A percentile compares a stretch with the other conserved stretches of the same genome.
These are phyloP conservation scores for Trametes cingulata DNA, from an alignment of 768 basidiomycete species.

Conservation along the genomic window DNA sequence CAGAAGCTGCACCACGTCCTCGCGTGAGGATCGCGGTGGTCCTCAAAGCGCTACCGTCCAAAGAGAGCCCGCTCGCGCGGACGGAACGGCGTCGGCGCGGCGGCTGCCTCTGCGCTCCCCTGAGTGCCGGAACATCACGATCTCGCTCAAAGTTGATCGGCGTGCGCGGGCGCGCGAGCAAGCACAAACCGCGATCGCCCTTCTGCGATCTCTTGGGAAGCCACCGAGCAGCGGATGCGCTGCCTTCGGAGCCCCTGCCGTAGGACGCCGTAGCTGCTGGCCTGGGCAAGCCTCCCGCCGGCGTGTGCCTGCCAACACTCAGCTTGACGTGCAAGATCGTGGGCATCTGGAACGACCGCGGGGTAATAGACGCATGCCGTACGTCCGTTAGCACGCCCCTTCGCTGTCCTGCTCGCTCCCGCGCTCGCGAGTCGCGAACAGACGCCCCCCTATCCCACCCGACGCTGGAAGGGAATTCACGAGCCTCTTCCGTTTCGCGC, in stretches of 20 bases:
- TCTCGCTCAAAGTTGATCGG: background rate
- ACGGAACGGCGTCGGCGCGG: constrained; percentile 13
- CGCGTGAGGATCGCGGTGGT: too few relatives aligned
- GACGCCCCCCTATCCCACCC: background rate
- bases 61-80: background rate
- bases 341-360: background rate
- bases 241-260: background rate
- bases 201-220: background rate
- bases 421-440: too few relatives aligned
- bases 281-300: background rate
- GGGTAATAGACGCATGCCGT: too few relatives aligned
- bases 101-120: constrained; percentile 7
- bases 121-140: background rate
- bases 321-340: too few relatives aligned
- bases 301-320: background rate
- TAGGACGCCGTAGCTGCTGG: background rate
- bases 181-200: constrained; percentile 1
- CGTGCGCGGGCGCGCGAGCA: background rate
- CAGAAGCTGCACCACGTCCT: too few relatives aligned
- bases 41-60: too few relatives aligned
- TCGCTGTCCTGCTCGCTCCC: too few relatives aligned
- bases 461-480: background rate
- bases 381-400: too few relatives aligned
- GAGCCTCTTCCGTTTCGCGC: background rate
- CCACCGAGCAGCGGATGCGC: background rate